These are phyloP conservation scores for Nothophaeocryptopus gaeumannii DNA, from an alignment of 2,329 filamentous ascomycete species.

Conservation along the genomic window DNA sequence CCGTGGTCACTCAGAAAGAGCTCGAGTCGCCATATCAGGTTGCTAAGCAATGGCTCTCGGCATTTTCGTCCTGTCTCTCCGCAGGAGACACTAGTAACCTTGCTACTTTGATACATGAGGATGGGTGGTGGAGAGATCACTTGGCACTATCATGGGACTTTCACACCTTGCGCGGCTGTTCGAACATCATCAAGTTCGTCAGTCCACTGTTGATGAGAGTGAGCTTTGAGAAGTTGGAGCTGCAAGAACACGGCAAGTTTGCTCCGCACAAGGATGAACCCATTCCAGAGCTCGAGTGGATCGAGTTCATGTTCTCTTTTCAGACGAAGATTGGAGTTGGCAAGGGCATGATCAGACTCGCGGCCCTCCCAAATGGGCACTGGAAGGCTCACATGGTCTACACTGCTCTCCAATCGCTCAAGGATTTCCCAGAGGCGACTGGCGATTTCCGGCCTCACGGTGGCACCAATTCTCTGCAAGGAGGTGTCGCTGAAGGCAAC, in stretches of 20 bases:
- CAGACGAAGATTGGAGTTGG: constrained; percentile 56
- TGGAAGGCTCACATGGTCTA: constrained; percentile 67
- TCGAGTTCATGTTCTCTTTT: constrained; percentile 57
- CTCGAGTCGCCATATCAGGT: constrained; percentile 22
- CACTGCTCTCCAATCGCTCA: constrained; percentile 57
- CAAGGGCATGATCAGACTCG: constrained; percentile 55
- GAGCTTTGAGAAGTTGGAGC: constrained; percentile 34
- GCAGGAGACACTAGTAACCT: constrained; percentile 23
- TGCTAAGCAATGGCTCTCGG: constrained; percentile 32
- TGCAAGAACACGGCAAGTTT: constrained; percentile 45
- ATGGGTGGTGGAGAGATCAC: constrained; percentile 60
- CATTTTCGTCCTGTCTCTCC: constrained; percentile 27
- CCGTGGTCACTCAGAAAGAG: constrained; percentile 13
- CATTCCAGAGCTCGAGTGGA: constrained; percentile 55
- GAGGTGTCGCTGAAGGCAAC: constrained; percentile 47
- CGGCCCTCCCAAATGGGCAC: constrained; percentile 39
- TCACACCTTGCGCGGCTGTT: constrained; percentile 49
- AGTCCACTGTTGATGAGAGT: constrained; percentile 37
- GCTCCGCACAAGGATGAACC: constrained; percentile 42
- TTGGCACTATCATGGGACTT: constrained; percentile 57
- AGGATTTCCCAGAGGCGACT: constrained; percentile 52
- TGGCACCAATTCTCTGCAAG: constrained; percentile 62
- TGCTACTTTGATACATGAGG: constrained; percentile 40
- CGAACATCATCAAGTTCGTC: constrained; percentile 44
- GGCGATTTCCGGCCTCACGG: constrained; percentile 53